Percentiles rank a stretch among this genome's conserved stretches.
phyloP scores from a whole-genome alignment of 1,139 yeast genomes.

The Pichia inconspicua region DNA sequence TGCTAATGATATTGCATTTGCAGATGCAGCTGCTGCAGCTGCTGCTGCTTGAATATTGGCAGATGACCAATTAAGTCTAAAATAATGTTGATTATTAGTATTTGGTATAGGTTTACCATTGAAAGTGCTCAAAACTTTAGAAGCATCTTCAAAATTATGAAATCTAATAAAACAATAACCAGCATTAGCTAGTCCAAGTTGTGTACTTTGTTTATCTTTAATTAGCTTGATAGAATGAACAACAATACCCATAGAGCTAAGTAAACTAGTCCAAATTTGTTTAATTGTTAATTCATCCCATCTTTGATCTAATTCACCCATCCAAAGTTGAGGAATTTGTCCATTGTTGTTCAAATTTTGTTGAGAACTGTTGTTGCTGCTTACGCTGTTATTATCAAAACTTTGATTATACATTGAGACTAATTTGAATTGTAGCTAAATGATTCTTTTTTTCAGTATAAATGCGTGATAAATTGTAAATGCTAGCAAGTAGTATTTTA shows the following conservation, averaged over 20 bases:
- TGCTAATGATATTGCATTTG: constrained; percentile 9
- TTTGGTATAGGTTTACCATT: constrained; percentile 63
- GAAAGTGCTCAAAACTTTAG: constrained; percentile 47
- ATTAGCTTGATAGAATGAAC: constrained; percentile 34
- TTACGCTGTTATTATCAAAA: neutral
- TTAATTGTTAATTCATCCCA: constrained; percentile 56
- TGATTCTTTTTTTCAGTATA: neutral
- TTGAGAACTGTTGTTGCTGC: neutral
- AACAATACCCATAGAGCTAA: constrained; percentile 23
- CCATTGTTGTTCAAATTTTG: constrained; percentile 11
- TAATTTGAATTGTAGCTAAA: neutral
- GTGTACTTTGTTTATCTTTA: constrained; percentile 26
- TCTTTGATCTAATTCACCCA: constrained; percentile 76
- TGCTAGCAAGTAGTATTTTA: neutral
- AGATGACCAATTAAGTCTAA: constrained; percentile 68
- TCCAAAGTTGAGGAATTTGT: constrained; percentile 42
- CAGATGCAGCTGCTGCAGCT: constrained; percentile 13
- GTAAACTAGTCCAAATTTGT: constrained; percentile 46
- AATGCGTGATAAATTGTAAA: neutral
- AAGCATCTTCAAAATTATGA: constrained; percentile 55
- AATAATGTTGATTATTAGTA: constrained; percentile 43
- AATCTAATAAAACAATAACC: constrained; percentile 75
- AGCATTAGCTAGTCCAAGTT: constrained; percentile 37
- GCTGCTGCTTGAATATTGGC: constrained; percentile 28
- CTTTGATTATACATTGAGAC: constrained; percentile 1